A percentile compares a stretch with the other conserved stretches of the same genome.
Evolutionary conservation across 2,329 filamentous ascomycete species (phyloP).

Genomic region (Diaporthe sp.): DNA sequence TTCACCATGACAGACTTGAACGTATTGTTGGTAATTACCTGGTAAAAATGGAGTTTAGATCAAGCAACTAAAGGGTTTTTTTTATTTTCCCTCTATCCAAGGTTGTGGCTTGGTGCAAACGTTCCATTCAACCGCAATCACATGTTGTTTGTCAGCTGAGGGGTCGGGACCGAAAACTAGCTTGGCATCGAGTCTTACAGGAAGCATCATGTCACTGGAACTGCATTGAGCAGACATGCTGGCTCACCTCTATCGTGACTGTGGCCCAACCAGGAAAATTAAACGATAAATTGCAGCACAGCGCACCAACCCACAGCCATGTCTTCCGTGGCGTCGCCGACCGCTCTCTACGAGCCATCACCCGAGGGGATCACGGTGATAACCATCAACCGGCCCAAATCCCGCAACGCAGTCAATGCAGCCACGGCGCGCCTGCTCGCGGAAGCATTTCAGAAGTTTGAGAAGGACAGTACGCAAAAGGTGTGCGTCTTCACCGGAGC

Average conservation of each 20-base stretch:
- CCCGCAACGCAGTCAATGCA: conserved; percentile 63
- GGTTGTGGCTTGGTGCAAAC: too few relatives aligned
- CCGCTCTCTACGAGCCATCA: conserved; percentile 28
- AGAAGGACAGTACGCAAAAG: conserved; percentile 60
- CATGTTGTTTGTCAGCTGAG: too few relatives aligned
- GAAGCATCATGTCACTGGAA: too few relatives aligned
- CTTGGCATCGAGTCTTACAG: too few relatives aligned
- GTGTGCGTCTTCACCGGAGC: conserved; percentile 61
- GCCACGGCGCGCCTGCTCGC: conserved; percentile 59
- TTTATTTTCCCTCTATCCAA: too few relatives aligned
- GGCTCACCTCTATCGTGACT: too few relatives aligned
- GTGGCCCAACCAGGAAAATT: too few relatives aligned
- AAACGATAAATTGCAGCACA: accelerated
- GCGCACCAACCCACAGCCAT: background rate
- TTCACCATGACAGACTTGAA: background rate
- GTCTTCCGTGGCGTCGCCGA: background rate
- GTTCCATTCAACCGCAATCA: too few relatives aligned
- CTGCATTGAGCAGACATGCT: too few relatives aligned
- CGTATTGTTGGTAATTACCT: background rate
- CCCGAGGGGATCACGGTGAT: conserved; percentile 62
- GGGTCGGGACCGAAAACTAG: too few relatives aligned
- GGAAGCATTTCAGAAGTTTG: conserved; percentile 59
- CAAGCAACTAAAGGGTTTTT: too few relatives aligned
- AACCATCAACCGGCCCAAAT: conserved; percentile 60
- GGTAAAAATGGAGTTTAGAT: too few relatives aligned